These are phyloP conservation scores for Fusarium coffeatum DNA, from an alignment of 2,329 filamentous ascomycete species.

Conservation along the genomic window DNA sequence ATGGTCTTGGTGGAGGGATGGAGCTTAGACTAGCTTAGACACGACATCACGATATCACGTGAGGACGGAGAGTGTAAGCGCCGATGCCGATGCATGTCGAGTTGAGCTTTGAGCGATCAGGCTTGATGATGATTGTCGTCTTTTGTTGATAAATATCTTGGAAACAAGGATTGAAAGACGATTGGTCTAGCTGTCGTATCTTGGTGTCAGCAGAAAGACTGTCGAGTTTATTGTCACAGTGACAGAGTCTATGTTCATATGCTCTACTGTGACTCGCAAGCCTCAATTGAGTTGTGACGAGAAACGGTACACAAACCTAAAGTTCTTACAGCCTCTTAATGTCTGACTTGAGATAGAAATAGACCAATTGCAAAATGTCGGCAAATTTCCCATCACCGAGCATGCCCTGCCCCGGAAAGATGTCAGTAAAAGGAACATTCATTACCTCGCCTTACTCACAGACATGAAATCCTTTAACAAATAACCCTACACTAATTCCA, in stretches of 20 bases:
- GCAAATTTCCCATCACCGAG: too few species aligned
- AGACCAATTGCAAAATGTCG: too few species aligned
- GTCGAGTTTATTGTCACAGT: not conserved
- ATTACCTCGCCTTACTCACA: too few species aligned
- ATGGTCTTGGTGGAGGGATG: slow-evolving; percentile 22
- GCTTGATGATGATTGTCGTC: not conserved
- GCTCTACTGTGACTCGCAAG: not conserved
- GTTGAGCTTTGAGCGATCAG: not conserved
- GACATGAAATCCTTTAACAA: not conserved
- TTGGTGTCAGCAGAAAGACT: not conserved
- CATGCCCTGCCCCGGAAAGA: too few species aligned
- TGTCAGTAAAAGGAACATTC: too few species aligned
- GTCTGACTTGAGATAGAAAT: too few species aligned
- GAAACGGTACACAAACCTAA: not conserved
- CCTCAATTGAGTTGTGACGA: not conserved
- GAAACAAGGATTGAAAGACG: not conserved
- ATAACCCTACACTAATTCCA: not conserved
- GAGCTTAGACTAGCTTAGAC: slow-evolving; percentile 36
- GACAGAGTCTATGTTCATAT: not conserved
- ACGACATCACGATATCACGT: slow-evolving; percentile 48
- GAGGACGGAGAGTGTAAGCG: slow-evolving; percentile 27
- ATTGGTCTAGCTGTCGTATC: not conserved
- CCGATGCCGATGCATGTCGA: slow-evolving; percentile 34
- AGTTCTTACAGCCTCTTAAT: too few species aligned
- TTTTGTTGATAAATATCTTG: not conserved